phyloP scores from a whole-genome alignment of 2,329 filamentous ascomycete genomes.

The Trichoderma aggressivum region DNA sequence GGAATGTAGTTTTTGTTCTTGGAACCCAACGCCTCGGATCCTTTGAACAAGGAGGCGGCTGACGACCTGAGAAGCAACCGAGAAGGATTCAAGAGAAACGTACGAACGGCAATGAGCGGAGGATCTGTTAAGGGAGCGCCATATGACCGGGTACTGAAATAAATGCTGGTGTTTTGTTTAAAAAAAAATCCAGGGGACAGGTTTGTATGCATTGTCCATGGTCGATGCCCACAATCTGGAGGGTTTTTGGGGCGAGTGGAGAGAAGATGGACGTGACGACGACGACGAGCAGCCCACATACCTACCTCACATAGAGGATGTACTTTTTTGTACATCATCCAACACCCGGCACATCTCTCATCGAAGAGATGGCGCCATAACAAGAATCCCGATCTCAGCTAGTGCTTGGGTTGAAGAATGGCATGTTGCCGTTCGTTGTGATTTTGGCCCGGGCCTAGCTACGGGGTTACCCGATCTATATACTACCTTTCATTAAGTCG shows the following conservation, averaged over 20 bases:
- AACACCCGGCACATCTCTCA: not conserved
- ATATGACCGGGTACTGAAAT: conserved; percentile 79
- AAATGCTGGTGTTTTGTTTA: conserved; percentile 22
- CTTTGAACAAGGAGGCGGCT: conserved; percentile 97
- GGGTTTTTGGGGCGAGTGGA: not conserved
- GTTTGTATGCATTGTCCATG: not conserved
- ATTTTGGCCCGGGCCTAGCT: not conserved
- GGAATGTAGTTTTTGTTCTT: conserved; percentile 81
- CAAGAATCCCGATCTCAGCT: not conserved
- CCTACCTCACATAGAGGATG: not conserved
- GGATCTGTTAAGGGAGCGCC: conserved; percentile 67
- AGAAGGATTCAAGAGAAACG: conserved; percentile 89
- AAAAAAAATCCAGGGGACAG: not conserved
- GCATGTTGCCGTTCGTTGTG: not conserved
- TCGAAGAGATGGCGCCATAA: not conserved
- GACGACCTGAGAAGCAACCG: conserved; percentile 84
- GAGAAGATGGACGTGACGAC: not conserved
- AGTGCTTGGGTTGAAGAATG: not conserved
- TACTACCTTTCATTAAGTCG: conserved; percentile 15
- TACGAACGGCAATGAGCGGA: conserved; percentile 77
- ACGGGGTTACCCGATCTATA: not conserved
- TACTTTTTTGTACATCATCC: conserved; percentile 3
- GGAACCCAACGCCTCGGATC: conserved; percentile 94
- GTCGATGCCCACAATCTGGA: not conserved
- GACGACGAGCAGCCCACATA: not conserved